These are phyloP conservation scores for Asterochloris erici DNA, from an alignment of 139 green algal species.

Conservation along the genomic window DNA sequence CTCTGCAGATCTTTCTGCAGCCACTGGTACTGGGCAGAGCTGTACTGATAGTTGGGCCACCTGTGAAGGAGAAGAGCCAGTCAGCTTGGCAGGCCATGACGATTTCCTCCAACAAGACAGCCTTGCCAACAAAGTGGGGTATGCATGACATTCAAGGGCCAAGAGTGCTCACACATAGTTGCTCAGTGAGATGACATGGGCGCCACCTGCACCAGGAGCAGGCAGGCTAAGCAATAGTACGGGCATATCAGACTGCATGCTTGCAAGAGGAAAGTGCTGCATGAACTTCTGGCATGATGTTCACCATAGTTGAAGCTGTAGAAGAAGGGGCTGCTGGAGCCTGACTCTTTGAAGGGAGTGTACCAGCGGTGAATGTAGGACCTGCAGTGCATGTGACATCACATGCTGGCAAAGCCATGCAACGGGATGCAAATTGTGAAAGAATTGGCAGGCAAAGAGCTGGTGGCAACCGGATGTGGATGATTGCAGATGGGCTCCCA, in stretches of 20 bases:
- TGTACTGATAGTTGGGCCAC: not conserved
- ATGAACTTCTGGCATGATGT: not conserved
- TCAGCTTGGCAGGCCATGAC: too few relatives aligned
- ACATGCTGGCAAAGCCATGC: not conserved
- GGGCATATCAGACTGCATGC: too few relatives aligned
- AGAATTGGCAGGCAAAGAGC: too few relatives aligned
- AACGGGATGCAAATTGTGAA: too few relatives aligned
- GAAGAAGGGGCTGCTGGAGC: not conserved
- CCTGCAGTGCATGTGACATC: not conserved
- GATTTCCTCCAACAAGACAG: too few relatives aligned
- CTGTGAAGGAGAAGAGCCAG: not conserved
- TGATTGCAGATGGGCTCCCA: too few relatives aligned
- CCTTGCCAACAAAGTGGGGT: too few relatives aligned
- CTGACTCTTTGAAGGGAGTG: not conserved
- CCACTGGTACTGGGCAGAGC: slow-evolving; percentile 39
- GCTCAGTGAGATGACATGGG: not conserved
- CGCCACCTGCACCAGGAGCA: too few relatives aligned
- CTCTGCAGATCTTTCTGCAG: slow-evolving; percentile 54
- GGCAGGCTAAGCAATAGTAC: too few relatives aligned
- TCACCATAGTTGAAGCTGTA: not conserved
- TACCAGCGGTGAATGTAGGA: not conserved
- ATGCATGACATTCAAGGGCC: too few relatives aligned
- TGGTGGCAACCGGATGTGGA: too few relatives aligned
- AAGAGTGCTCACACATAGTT: not conserved
- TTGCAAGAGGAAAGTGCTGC: too few relatives aligned